Evolutionary conservation across 768 basidiomycete species (phyloP).

Genomic region (Calocera cornea): DNA sequence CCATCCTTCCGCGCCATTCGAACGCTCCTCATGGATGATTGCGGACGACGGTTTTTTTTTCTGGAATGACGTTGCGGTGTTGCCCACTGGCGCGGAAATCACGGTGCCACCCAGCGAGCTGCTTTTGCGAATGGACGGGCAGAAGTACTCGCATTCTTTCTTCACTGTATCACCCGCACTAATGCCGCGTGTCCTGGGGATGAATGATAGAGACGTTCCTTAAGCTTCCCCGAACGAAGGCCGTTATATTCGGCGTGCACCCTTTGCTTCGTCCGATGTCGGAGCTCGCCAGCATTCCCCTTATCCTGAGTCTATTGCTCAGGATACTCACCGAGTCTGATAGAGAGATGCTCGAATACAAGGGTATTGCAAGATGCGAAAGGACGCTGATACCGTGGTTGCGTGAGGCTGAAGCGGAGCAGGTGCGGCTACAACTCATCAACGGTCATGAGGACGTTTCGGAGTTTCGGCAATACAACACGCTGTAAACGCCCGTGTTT

Average conservation of each 20-base stretch:
- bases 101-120: not conserved
- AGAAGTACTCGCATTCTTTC: not conserved
- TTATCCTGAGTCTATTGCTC: not conserved
- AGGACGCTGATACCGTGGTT: not conserved
- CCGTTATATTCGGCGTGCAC: constrained; percentile 25
- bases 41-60: constrained; percentile 23
- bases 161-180: constrained; percentile 17
- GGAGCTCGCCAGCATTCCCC: not conserved
- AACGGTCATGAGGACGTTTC: not conserved
- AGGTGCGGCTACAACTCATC: not conserved
- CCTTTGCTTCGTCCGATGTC: not conserved
- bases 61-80: constrained; percentile 16
- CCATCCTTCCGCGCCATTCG: constrained; percentile 24
- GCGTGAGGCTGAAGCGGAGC: not conserved
- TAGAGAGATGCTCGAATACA: not conserved
- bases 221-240: constrained; percentile 24
- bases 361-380: not conserved
- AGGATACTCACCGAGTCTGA: not conserved
- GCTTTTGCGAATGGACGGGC: not conserved
- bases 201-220: constrained; percentile 22
- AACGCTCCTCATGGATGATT: constrained; percentile 27
- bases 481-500: not conserved
- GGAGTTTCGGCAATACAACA: not conserved
- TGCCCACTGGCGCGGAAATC: not conserved
- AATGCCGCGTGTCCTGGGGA: not conserved